Evolutionary conservation across 2,329 filamentous ascomycete genomes (phyloP).

Genomic region (Neocatenulostroma microsporum): DNA sequence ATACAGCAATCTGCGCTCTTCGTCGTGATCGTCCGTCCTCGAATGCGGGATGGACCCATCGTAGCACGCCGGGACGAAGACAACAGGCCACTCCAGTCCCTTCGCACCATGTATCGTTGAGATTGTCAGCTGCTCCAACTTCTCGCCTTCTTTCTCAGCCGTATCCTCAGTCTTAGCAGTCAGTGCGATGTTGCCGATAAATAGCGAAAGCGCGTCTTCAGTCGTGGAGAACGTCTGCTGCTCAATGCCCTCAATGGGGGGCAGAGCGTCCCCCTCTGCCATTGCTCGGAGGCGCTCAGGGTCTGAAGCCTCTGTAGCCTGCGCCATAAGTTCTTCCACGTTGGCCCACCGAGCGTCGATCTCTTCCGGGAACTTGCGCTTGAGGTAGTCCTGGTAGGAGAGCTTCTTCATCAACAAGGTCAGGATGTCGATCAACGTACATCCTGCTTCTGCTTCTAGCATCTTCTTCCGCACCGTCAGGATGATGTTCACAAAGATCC

Average conservation of each 20-base stretch:
- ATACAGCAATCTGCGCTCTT: constrained; percentile 83
- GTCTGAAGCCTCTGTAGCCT: constrained; percentile 64
- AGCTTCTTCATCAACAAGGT: constrained; percentile 56
- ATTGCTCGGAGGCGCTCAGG: constrained; percentile 17
- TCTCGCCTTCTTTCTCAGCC: constrained; percentile 50
- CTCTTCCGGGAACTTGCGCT: constrained; percentile 63
- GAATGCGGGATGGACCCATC: constrained; percentile 86
- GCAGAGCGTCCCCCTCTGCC: constrained; percentile 46
- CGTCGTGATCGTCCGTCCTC: constrained; percentile 73
- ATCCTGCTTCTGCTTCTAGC: constrained; percentile 31
- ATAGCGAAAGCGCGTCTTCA: constrained; percentile 63
- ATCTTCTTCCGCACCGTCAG: constrained; percentile 51
- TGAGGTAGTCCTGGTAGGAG: constrained; percentile 65
- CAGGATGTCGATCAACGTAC: constrained; percentile 43
- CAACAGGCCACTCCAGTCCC: constrained; percentile 90
- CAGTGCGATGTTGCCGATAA: constrained; percentile 85
- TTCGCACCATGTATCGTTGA: constrained; percentile 96
- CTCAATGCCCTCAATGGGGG: constrained; percentile 59
- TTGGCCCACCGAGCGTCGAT: constrained; percentile 78
- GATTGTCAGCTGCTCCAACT: constrained; percentile 64
- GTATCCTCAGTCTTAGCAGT: constrained; percentile 66
- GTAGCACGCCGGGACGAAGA: constrained; percentile 86
- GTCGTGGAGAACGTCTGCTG: constrained; percentile 47
- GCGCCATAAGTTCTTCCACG: constrained; percentile 74
- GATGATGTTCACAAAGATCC: constrained; percentile 53